A percentile compares a stretch with the other conserved stretches of the same genome.
Evolutionary conservation across 2,329 filamentous ascomycete species (phyloP).

Genomic region (Microdochium nivale): DNA sequence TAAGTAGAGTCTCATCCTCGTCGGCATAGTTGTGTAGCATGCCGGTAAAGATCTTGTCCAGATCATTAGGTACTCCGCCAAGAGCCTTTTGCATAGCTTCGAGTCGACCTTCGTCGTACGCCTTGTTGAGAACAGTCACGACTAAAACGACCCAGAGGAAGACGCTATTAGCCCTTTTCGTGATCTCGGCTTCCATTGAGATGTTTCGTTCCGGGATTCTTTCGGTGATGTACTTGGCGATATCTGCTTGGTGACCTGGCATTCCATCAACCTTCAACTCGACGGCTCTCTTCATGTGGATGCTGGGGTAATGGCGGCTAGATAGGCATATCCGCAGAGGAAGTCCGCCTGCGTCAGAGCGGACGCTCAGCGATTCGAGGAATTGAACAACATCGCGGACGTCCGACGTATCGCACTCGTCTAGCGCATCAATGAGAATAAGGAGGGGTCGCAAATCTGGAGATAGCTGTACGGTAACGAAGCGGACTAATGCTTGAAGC

Average conservation of each 20-base stretch:
- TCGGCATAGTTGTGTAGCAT: conserved; percentile 3
- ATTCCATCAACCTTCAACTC: conserved; percentile 15
- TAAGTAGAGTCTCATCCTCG: conserved; percentile 3
- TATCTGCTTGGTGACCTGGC: conserved; percentile 16
- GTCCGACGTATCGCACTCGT: conserved; percentile 22
- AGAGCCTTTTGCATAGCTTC: conserved; percentile 1
- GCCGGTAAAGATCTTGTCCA: conserved; percentile 5
- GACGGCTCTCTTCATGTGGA: conserved; percentile 13
- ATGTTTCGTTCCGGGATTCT: conserved; percentile 6
- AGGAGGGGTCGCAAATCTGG: conserved; percentile 2
- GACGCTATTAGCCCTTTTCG: conserved; percentile 1
- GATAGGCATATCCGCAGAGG: conserved; percentile 16
- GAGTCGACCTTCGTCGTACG: conserved; percentile 4
- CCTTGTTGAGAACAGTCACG: conserved; percentile 9
- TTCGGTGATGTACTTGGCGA: not conserved
- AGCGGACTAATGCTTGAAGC: not conserved
- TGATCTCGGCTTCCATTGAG: conserved; percentile 1
- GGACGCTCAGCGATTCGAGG: conserved; percentile 15
- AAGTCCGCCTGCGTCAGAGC: conserved; percentile 4
- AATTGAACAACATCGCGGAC: conserved; percentile 20
- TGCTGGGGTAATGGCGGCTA: conserved; percentile 21
- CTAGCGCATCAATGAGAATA: conserved; percentile 21
- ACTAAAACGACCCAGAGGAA: conserved; percentile 5
- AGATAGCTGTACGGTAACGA: not conserved
- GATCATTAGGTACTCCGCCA: conserved; percentile 4